Evolutionary conservation across 805 yeast genomes (phyloP).

Genomic region (Pichia californica): DNA sequence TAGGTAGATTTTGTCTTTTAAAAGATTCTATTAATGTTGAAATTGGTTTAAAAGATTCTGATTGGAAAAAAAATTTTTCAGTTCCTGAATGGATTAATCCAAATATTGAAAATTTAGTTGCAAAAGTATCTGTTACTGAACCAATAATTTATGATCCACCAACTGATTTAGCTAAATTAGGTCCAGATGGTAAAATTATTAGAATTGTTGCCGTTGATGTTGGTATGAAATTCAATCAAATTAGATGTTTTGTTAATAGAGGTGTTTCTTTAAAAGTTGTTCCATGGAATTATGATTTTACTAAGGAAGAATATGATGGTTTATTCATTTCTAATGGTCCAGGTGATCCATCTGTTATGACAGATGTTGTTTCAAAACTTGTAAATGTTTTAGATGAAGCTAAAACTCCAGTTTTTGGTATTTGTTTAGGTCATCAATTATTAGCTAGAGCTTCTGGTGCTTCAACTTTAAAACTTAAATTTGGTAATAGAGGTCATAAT

Average conservation of each 20-base stretch:
- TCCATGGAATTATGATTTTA: conserved; percentile 89
- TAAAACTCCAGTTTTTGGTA: conserved; percentile 91
- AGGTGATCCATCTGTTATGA: conserved; percentile 93
- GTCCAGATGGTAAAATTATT: conserved; percentile 69
- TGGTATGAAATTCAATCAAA: conserved; percentile 97
- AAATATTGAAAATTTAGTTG: conserved; percentile 84
- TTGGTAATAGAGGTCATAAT: conserved; percentile 99
- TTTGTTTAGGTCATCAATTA: conserved; percentile 97
- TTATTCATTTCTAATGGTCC: conserved; percentile 97
- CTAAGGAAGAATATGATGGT: conserved; percentile 84
- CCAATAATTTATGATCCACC: conserved; percentile 76
- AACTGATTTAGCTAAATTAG: conserved; percentile 40
- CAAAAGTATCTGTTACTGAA: conserved; percentile 73
- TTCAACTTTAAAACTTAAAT: conserved; percentile 81
- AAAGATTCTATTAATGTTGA: conserved; percentile 21
- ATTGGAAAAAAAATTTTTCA: conserved; percentile 59
- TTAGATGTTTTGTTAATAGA: conserved; percentile 91
- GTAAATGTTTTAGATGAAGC: conserved; percentile 51
- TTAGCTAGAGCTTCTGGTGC: conserved; percentile 96
- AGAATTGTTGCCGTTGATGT: conserved; percentile 90
- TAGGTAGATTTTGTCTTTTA: conserved; percentile 79
- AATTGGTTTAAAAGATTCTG: conserved; percentile 12
- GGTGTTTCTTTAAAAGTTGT: conserved; percentile 96
- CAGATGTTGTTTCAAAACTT: conserved; percentile 57
- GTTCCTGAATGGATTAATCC: conserved; percentile 92